Evolutionary conservation across 2,329 filamentous ascomycete species (phyloP), one percentile per base, ranked within the genome.

Genomic region (Ceratocystiopsis minuta): DNA sequence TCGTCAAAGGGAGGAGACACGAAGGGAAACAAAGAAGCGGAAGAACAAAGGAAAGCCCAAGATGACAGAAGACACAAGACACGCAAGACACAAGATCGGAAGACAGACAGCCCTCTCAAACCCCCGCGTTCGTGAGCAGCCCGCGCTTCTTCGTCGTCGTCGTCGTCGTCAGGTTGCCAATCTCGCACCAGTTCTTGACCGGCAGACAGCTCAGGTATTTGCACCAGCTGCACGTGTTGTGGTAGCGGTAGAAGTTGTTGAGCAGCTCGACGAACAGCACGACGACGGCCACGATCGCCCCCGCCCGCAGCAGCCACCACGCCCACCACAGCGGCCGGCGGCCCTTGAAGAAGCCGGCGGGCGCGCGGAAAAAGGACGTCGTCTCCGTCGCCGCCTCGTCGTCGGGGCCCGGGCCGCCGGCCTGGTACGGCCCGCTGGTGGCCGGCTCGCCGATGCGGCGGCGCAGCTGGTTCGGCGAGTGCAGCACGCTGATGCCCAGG

Each of bases 281-380:
- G 33, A 94, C 66, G 32, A 87, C 80, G n/a, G 77, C 70, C 9
- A 94, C 70, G 40, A 98, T 63, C 18, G 80, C 78, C 0, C 71
- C 84, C 1, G 72, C 82, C 16, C 90, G 74, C 24, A 96, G 69
- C 17, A 94, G 60, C 88, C 88, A 96, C 90, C 90, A 98, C 6
- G 66, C 80, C 90, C 90, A 98, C 90, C 90, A 98, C 9, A 94
- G 67, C 17, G 82, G 80, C 57, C 93, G 94, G 16, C 90, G 73
- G 16, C 84, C 85, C 57, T 87, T 88, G 64, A 96, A 96, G 61
- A 95, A 95, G 6, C 75, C 77, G 4, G 77, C 56, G 0, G 80
- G 74, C 44, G 71, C 74, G 52, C 75, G 73, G 43, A 73, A 55
- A 50, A 80, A 75, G 0, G 64, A 57, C 20, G 67, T 64, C 16